Conservation (phyloP, 1,139 yeast species). For the Taphrina betulina region DNA sequence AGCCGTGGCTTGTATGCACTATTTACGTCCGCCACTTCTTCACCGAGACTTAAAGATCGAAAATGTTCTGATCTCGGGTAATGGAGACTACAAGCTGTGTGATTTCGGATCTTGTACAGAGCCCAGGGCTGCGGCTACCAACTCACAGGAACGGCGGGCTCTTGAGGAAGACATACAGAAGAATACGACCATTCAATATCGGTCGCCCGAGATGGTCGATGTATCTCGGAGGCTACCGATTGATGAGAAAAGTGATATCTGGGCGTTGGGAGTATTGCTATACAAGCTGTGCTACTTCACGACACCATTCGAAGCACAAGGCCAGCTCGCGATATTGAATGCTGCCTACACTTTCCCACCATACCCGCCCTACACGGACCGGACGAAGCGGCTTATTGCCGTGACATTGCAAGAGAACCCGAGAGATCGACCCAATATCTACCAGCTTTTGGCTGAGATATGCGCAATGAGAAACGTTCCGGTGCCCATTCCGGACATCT, state of each 20-base stretch:
- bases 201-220: constrained; percentile 97
- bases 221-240: constrained; percentile 78
- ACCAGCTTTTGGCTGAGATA: constrained; percentile 72
- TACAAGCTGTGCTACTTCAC: constrained; percentile 91
- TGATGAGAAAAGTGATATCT: constrained; percentile 90
- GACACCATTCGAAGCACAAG: constrained; percentile 87
- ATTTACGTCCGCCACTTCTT: constrained; percentile 71
- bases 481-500: constrained; percentile 51
- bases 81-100: constrained; percentile 75
- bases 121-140: constrained; percentile 60
- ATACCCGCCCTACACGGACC: constrained; percentile 44
- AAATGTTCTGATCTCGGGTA: constrained; percentile 76
- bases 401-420: constrained; percentile 81
- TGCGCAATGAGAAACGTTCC: constrained; percentile 56
- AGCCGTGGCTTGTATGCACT: constrained; percentile 88
- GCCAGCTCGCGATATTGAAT: constrained; percentile 65
- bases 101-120: constrained; percentile 93
- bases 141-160: constrained; percentile 62
- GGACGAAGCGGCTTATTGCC: constrained; percentile 54
- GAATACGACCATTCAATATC: constrained; percentile 95
- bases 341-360: constrained; percentile 61
- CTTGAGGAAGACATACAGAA: constrained; percentile 80
- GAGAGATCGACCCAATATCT: constrained; percentile 76
- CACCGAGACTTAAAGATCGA: constrained; percentile 96
- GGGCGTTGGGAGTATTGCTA: constrained; percentile 93